These are phyloP conservation scores for Sphagnurus paluster DNA, from an alignment of 1,284 basidiomycete genomes.

Conservation along the genomic window DNA sequence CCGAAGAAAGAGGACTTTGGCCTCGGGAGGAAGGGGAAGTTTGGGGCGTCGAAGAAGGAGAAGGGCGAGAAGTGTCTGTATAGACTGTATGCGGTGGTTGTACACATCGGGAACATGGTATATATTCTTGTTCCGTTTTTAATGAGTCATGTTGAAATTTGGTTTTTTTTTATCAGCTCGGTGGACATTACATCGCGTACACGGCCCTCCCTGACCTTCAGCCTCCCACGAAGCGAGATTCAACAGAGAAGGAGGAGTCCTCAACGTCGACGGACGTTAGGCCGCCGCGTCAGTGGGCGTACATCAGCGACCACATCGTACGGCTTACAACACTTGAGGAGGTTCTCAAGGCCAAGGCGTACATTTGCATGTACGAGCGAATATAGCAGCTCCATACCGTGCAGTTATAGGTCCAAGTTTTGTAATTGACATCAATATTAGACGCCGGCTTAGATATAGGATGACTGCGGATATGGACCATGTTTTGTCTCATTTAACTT, in stretches of 20 bases:
- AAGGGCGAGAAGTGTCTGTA: slow-evolving; percentile 64
- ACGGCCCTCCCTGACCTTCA: slow-evolving; percentile 55
- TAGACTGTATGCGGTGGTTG: slow-evolving; percentile 81
- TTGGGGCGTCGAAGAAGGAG: slow-evolving; percentile 14
- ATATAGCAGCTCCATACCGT: slow-evolving; percentile 30
- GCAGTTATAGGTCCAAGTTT: too few species aligned
- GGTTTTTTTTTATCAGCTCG: slow-evolving; percentile 47
- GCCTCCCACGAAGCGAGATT: slow-evolving; percentile 13
- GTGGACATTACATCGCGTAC: slow-evolving; percentile 86
- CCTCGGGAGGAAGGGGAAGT: slow-evolving; percentile 38
- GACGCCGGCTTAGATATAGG: too few species aligned
- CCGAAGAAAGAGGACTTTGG: slow-evolving; percentile 77
- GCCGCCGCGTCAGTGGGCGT: slow-evolving; percentile 78
- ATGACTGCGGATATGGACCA: too few species aligned
- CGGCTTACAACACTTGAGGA: slow-evolving; percentile 81
- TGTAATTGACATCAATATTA: too few species aligned
- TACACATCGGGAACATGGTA: slow-evolving; percentile 90
- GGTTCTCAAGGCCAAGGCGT: slow-evolving; percentile 87
- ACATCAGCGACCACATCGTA: slow-evolving; percentile 84
- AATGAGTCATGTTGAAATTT: slow-evolving; percentile 13
- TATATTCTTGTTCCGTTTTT: slow-evolving; percentile 1
- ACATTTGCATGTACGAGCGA: slow-evolving; percentile 88
- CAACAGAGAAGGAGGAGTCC: slow-evolving; percentile 5
- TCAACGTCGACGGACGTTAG: slow-evolving; percentile 11
- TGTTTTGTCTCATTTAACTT: too few species aligned